A percentile compares a stretch with the other conserved stretches of the same genome.
Conservation (phyloP, 2,329 filamentous ascomycete genomes). For the Botrytis porri region DNA sequence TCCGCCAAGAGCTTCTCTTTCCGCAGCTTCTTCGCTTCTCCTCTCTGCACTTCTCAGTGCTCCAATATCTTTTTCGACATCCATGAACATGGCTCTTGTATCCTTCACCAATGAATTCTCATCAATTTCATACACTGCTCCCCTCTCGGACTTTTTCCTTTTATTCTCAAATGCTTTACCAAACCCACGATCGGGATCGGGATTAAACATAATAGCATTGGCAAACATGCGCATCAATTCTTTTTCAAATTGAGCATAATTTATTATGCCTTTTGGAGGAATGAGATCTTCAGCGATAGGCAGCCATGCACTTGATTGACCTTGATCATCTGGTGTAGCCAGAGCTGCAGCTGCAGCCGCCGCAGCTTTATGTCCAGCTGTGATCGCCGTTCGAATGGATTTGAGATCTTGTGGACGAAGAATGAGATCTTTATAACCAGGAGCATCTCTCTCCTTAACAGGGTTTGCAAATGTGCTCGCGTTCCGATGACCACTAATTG, state of each 20-base stretch:
- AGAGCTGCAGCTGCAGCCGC: conserved; percentile 62
- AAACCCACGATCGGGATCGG: conserved; percentile 72
- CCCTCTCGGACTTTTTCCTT: conserved; percentile 41
- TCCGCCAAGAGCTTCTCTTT: conserved; percentile 15
- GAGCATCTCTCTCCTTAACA: conserved; percentile 71
- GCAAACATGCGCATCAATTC: conserved; percentile 96
- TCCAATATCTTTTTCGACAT: conserved; percentile 61
- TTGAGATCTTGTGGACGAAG: conserved; percentile 75
- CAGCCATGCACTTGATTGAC: conserved; percentile 57
- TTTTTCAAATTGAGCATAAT: conserved; percentile 86
- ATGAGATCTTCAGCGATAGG: conserved; percentile 73
- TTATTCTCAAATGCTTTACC: conserved; percentile 41
- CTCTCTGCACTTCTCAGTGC: conserved; percentile 36
- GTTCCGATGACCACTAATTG: conserved; percentile 72
- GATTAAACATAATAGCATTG: conserved; percentile 98
- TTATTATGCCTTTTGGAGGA: conserved; percentile 87
- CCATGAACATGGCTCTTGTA: conserved; percentile 83
- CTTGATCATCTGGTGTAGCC: conserved; percentile 47
- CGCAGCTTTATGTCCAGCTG: conserved; percentile 66
- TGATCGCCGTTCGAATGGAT: conserved; percentile 71
- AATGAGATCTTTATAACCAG: conserved; percentile 72
- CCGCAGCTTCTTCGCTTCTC: conserved; percentile 30
- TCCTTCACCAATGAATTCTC: conserved; percentile 87
- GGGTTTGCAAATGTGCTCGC: conserved; percentile 77
- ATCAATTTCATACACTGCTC: conserved; percentile 60